phyloP scores from a whole-genome alignment of 768 basidiomycete species.

The Lactarius pseudohatsudake region DNA sequence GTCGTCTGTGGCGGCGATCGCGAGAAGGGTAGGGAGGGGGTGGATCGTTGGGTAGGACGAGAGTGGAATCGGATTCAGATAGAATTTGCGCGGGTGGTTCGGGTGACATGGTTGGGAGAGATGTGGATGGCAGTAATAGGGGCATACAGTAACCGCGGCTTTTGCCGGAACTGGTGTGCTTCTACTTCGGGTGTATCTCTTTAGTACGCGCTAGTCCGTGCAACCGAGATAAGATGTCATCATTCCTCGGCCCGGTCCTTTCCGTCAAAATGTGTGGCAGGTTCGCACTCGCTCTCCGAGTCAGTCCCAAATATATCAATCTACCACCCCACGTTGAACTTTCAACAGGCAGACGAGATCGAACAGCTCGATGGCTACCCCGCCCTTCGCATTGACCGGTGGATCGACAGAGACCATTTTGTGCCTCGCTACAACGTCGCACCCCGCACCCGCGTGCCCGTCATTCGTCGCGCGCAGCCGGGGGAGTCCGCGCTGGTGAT shows the following conservation, averaged over 20 bases:
- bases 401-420: conserved; percentile 61
- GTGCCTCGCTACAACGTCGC: conserved; percentile 77
- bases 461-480: conserved; percentile 49
- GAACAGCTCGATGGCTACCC: conserved; percentile 47
- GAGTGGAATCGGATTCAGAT: background rate
- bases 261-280: conserved; percentile 54
- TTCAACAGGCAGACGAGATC: conserved; percentile 17
- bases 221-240: background rate
- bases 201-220: background rate
- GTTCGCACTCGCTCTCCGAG: conserved; percentile 53
- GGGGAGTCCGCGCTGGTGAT: conserved; percentile 46
- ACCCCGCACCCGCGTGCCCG: conserved; percentile 75
- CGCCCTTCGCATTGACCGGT: conserved; percentile 48
- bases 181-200: too few species aligned
- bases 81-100: conserved; percentile 11
- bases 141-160: too few species aligned
- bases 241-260: background rate
- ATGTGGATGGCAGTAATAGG: too few species aligned
- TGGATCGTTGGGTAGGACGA: conserved; percentile 45
- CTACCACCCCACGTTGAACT: background rate
- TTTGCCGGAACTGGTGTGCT: background rate
- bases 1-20: conserved; percentile 44
- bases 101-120: conserved; percentile 16
- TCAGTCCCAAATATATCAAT: conserved; percentile 33
- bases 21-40: conserved; percentile 70